phyloP scores from a whole-genome alignment of 345 rosid species.

The Limnanthes douglasii region DNA sequence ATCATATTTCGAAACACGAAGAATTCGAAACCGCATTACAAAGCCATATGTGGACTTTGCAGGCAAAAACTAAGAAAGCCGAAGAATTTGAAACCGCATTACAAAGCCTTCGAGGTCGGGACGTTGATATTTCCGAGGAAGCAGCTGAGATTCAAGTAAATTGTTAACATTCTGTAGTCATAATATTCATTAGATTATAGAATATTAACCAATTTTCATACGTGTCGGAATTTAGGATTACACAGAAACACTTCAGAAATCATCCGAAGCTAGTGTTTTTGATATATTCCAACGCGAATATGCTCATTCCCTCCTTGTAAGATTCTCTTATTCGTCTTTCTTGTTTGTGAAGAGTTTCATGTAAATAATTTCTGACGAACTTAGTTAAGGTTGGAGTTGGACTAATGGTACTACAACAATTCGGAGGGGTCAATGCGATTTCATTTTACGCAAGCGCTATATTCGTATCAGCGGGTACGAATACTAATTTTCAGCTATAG shows the following conservation, averaged over 20 bases:
- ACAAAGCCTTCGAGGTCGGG: conserved; percentile 29
- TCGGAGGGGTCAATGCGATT: conserved; percentile 56
- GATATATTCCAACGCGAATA: conserved; percentile 25
- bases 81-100: conserved; percentile 33
- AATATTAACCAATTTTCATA: neutral
- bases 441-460: conserved; percentile 40
- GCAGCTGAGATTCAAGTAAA: conserved; percentile 42
- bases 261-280: conserved; percentile 21
- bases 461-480: conserved; percentile 35
- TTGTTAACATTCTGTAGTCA: neutral
- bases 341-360: neutral
- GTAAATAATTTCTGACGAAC: neutral
- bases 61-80: conserved; percentile 38
- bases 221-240: conserved; percentile 14
- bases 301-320: conserved; percentile 22
- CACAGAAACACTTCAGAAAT: conserved; percentile 20
- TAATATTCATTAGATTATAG: neutral
- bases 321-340: conserved; percentile 1
- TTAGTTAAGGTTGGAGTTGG: conserved; percentile 42
- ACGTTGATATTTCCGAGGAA: conserved; percentile 35
- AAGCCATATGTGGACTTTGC: too few relatives aligned
- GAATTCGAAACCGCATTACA: too few relatives aligned
- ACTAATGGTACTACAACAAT: conserved; percentile 68
- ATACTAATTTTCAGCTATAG: neutral
- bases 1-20: too few relatives aligned